Percentiles rank a stretch among this genome's conserved stretches.
phyloP scores from a whole-genome alignment of 805 yeast genomes.

The Wickerhamomyces rabaulensis region DNA sequence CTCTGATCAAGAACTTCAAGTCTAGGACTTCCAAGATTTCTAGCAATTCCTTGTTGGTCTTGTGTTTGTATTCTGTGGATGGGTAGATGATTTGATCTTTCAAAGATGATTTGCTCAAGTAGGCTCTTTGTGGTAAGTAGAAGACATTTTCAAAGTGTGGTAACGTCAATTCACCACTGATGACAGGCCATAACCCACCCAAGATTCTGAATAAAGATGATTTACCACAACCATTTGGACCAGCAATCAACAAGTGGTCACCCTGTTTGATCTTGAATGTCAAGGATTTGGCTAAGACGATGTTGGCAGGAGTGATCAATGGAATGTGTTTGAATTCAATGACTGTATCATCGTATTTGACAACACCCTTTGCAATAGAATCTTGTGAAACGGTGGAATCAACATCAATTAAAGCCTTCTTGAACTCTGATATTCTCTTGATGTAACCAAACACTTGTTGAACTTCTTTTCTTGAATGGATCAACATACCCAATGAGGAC shows the following conservation, averaged over 20 bases:
- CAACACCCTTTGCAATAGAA: constrained; percentile 19
- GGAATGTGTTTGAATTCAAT: constrained; percentile 72
- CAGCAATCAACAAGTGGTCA: constrained; percentile 81
- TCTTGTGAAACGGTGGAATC: constrained; percentile 23
- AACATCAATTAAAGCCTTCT: constrained; percentile 54
- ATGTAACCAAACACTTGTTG: constrained; percentile 84
- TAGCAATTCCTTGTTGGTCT: constrained; percentile 42
- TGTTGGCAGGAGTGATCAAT: constrained; percentile 82
- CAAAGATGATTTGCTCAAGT: constrained; percentile 58
- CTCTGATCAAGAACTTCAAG: constrained; percentile 51
- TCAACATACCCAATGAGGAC: constrained; percentile 81
- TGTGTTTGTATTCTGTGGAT: constrained; percentile 51
- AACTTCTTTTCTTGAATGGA: constrained; percentile 77
- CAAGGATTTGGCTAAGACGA: constrained; percentile 59
- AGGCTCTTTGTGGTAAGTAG: constrained; percentile 90
- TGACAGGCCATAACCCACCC: constrained; percentile 92
- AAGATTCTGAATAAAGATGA: constrained; percentile 85
- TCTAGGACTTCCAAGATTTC: constrained; percentile 53
- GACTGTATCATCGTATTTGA: constrained; percentile 48
- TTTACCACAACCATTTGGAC: constrained; percentile 96
- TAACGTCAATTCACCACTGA: constrained; percentile 48
- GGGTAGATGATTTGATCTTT: constrained; percentile 91
- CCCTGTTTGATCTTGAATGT: constrained; percentile 74
- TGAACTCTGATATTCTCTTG: constrained; percentile 64
- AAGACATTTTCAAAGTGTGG: constrained; percentile 68